phyloP scores from a whole-genome alignment of 441 rosid species.

The Bruguiera hainesii region DNA sequence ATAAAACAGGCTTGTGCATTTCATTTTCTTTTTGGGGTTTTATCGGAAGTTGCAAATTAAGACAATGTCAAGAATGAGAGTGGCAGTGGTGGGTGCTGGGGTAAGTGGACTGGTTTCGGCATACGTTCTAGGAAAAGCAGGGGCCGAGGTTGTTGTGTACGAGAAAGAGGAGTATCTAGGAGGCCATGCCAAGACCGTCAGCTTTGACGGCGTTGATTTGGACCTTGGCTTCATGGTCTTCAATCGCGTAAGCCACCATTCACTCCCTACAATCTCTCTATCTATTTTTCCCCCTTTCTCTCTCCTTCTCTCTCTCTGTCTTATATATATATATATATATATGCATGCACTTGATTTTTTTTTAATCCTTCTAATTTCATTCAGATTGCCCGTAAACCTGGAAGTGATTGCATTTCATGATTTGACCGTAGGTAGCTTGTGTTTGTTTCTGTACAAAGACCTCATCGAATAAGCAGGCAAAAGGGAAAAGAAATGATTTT shows the following conservation, averaged over 20 bases:
- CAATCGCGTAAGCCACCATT: slow-evolving; percentile 56
- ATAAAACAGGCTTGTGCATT: no score
- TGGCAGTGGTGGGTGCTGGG: slow-evolving; percentile 79
- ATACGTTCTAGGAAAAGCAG: slow-evolving; percentile 47
- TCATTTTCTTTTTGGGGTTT: no score
- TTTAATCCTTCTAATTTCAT: no score
- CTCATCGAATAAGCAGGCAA: no score
- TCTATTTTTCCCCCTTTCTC: background rate
- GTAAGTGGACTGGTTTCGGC: slow-evolving; percentile 76
- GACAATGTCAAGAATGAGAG: slow-evolving; percentile 36
- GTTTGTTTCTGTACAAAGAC: no score
- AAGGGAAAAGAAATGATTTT: no score
- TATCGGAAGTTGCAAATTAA: no score
- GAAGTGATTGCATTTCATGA: no score
- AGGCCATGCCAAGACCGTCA: slow-evolving; percentile 73
- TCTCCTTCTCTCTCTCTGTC: background rate
- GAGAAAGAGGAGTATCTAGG: slow-evolving; percentile 74
- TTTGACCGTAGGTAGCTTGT: no score
- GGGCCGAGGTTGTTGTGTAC: slow-evolving; percentile 55
- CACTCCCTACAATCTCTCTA: background rate
- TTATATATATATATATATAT: background rate
- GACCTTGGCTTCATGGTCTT: slow-evolving; percentile 95
- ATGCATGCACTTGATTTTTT: no score
- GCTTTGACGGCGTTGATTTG: slow-evolving; percentile 54
- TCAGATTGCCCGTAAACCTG: no score